phyloP scores from a whole-genome alignment of 148 eudicot genomes.

The Rhododendron griersonianum region DNA sequence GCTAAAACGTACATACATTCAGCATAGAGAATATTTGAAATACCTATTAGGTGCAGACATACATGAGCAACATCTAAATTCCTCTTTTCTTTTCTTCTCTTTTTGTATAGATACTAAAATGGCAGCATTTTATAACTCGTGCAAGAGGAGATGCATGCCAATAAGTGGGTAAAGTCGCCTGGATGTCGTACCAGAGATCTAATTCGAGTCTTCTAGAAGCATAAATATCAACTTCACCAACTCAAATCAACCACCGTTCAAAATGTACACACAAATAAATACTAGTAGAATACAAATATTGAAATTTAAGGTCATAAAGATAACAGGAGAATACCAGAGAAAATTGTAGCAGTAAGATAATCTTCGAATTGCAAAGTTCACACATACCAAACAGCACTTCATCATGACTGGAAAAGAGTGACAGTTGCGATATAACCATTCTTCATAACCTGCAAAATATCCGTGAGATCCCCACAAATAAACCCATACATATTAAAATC shows the following conservation, averaged over 20 bases:
- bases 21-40: neutral
- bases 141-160: neutral
- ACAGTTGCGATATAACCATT: constrained; percentile 89
- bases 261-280: neutral
- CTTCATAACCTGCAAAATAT: constrained; percentile 79
- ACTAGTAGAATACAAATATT: neutral
- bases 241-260: neutral
- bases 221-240: neutral
- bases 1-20: neutral
- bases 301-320: neutral
- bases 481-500: neutral
- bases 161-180: neutral
- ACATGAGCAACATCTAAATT: neutral
- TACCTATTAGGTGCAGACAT: neutral
- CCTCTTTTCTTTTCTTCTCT: no score
- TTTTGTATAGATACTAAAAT: neutral
- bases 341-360: neutral
- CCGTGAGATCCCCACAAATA: neutral
- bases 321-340: neutral
- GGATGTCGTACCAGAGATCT: constrained; percentile 3
- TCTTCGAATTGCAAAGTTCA: neutral
- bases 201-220: neutral
- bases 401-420: constrained; percentile 81
- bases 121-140: neutral
- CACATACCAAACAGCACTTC: constrained; percentile 16